Evolutionary conservation across 257 asterid species (phyloP).

Genomic region (Verbena officinalis): DNA sequence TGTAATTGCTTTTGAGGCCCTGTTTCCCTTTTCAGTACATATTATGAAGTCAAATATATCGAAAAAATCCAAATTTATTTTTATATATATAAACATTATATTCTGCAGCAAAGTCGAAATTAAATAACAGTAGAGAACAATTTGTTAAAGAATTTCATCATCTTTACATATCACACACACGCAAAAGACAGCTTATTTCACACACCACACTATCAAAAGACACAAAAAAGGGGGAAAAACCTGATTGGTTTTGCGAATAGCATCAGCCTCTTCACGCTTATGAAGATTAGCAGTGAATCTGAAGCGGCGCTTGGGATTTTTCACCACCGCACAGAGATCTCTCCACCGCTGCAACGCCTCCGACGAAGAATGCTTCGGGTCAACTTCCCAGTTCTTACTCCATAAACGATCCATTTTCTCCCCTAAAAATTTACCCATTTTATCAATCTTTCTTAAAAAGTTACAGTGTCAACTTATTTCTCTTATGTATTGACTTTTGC

Average conservation of each 20-base stretch:
- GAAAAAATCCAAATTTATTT: no score
- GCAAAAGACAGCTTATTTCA: no score
- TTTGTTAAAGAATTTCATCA: neutral
- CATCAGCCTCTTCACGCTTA: constrained; percentile 79
- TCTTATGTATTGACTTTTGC: neutral
- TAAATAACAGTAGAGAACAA: neutral
- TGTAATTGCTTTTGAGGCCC: no score
- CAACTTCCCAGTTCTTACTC: constrained; percentile 75
- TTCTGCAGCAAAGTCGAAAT: no score
- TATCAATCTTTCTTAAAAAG: no score
- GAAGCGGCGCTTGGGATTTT: constrained; percentile 81
- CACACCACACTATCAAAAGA: neutral
- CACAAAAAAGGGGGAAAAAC: constrained; percentile 29
- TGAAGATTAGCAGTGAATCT: constrained; percentile 87
- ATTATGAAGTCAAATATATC: no score
- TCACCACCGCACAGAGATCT: constrained; percentile 67
- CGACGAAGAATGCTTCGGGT: constrained; percentile 70
- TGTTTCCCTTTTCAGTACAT: no score
- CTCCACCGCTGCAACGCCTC: constrained; percentile 84
- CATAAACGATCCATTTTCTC: constrained; percentile 54
- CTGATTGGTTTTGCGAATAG: constrained; percentile 80
- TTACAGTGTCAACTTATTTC: neutral
- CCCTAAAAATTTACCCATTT: no score
- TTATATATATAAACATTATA: no score
- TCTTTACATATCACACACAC: neutral